phyloP scores from a whole-genome alignment of 768 basidiomycete genomes.

The Sporobolomyces phaffii region DNA sequence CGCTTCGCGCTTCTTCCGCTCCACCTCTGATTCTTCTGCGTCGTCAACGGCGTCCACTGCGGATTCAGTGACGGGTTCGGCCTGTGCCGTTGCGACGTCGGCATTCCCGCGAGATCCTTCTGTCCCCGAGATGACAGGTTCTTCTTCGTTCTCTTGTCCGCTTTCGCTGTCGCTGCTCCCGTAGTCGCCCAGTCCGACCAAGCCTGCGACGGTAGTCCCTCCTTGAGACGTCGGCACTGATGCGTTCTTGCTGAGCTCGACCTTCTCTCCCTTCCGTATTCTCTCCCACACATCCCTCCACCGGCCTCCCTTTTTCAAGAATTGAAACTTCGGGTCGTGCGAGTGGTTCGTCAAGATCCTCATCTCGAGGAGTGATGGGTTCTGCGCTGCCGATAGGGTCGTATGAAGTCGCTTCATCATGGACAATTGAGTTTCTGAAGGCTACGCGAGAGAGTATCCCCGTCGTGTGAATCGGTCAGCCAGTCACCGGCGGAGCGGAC shows the following conservation, averaged over 20 bases:
- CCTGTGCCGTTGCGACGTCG: too few relatives aligned
- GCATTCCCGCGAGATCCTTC: neutral
- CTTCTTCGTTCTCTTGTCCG: neutral
- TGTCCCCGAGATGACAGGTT: neutral
- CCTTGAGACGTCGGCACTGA: too few relatives aligned
- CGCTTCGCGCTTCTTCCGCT: neutral
- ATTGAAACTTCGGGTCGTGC: slow-evolving; percentile 68
- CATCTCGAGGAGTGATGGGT: slow-evolving; percentile 76
- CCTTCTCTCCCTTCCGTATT: slow-evolving; percentile 12
- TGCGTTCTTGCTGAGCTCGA: neutral
- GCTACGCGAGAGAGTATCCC: slow-evolving; percentile 53
- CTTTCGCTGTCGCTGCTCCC: slow-evolving; percentile 16
- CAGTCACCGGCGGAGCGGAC: neutral
- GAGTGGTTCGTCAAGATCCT: slow-evolving; percentile 83
- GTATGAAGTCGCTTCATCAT: slow-evolving; percentile 70
- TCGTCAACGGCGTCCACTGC: neutral
- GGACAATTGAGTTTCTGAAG: slow-evolving; percentile 56
- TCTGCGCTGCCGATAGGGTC: slow-evolving; percentile 64
- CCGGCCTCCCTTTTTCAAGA: slow-evolving; percentile 49
- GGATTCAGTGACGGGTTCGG: too few relatives aligned
- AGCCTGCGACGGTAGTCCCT: neutral
- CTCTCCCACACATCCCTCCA: slow-evolving; percentile 26
- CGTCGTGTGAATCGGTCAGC: neutral
- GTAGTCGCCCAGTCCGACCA: slow-evolving; percentile 22
- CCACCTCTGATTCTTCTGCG: neutral